Base-by-base conservation (phyloP, 805 yeast species). In the Scheffersomyces spartinae region DNA sequence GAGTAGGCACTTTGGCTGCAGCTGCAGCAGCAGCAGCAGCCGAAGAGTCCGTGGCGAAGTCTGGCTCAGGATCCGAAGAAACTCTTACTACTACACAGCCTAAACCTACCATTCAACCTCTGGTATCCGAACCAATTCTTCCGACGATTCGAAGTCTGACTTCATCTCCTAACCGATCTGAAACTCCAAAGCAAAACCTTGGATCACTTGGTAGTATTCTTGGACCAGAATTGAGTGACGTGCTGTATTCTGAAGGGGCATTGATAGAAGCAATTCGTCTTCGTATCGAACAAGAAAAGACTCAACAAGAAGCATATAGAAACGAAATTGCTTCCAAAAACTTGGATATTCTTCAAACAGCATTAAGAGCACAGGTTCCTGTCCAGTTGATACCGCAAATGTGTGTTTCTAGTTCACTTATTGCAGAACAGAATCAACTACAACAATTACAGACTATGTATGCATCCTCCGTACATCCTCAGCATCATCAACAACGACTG, bases 261-360 rank as follows among this genome's bases (percentile, higher is more conserved):
- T 59, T 75, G 15, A 46, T 59, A 14, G 71, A 68, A 34, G 74
- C 84, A 1, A 49, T 83, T 18, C 61, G 63, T 17, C 61, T 78
- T 16, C 62, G 73, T 26, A 47, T 71, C 3, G 85, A 83, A 44
- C 88, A 79, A 42, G 95, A 86, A 45, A 62, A 67, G 22, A 78
- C 95, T 2, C 78, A 77, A 36, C 95, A 85, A 46, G 91, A 79
- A 36, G 75, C 61, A 38, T 77, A 79, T 45, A 67, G 64, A 27
- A 54, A 76, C 12, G 94, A 85, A 43, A 53, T 65, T 20, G 59
- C 77, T 14, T 64, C 66, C 21, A 64, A 68, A 29, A 66, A 79
- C 13, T 50, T 78, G 17, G 75, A 76, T 26, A 57, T 85, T 11
- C 40, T 86, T 26, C 70, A 70, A 31, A 53, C 60, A 9, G 86